phyloP scores from a whole-genome alignment of 2,329 filamentous ascomycete genomes.

The Colletotrichum brevisporum region DNA sequence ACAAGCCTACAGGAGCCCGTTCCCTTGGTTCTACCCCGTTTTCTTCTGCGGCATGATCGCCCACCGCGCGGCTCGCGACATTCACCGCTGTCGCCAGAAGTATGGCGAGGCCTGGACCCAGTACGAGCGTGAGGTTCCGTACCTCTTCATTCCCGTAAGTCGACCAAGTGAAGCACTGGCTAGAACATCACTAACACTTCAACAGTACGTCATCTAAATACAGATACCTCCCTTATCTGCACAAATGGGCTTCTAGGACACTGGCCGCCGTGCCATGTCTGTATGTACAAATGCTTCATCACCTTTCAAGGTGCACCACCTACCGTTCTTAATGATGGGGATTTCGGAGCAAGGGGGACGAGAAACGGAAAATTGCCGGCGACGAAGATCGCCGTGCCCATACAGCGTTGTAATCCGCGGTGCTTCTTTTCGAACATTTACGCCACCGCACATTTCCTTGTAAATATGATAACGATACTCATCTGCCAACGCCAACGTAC shows the following conservation, averaged over 20 bases:
- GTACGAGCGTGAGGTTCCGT: constrained; percentile 85
- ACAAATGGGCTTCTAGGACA: background rate
- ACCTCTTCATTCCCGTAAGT: constrained; percentile 77
- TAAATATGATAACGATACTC: constrained; percentile 24
- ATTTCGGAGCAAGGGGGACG: constrained; percentile 2
- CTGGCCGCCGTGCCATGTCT: constrained; percentile 5
- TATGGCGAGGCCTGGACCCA: constrained; percentile 87
- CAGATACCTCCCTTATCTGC: background rate
- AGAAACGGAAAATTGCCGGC: constrained; percentile 2
- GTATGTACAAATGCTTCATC: constrained; percentile 16
- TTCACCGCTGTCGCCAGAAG: constrained; percentile 80
- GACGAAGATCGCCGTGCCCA: background rate
- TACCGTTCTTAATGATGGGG: constrained; percentile 13
- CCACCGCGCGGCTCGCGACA: constrained; percentile 82
- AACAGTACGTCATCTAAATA: constrained; percentile 14
- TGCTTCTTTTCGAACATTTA: background rate
- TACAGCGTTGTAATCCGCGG: constrained; percentile 10
- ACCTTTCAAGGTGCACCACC: constrained; percentile 20
- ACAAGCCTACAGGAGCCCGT: constrained; percentile 68
- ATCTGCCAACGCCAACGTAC: background rate
- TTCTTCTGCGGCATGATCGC: constrained; percentile 87
- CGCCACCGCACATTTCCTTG: background rate
- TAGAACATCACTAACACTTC: background rate
- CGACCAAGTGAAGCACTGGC: background rate
- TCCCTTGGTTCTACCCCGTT: constrained; percentile 90